phyloP scores from a whole-genome alignment of 257 asterid species.

The Plectranthus barbatus region DNA sequence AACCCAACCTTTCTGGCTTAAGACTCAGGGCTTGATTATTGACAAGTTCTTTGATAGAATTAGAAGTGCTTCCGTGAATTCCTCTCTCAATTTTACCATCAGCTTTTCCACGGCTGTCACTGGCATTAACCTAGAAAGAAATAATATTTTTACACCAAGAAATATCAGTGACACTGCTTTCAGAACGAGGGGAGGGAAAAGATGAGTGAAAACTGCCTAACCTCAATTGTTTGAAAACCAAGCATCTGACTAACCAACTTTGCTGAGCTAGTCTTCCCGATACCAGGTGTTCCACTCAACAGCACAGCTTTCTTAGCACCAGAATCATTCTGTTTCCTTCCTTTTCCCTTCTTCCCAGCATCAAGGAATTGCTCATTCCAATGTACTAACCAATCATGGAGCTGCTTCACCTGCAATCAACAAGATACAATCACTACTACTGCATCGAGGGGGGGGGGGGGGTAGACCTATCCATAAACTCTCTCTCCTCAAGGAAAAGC shows the following conservation, averaged over 20 bases:
- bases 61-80: conserved; percentile 91
- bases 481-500: conserved; percentile 4
- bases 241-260: conserved; percentile 90
- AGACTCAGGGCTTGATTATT: conserved; percentile 64
- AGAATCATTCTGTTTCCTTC: conserved; percentile 78
- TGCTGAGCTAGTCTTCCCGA: conserved; percentile 94
- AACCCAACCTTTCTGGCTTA: conserved; percentile 60
- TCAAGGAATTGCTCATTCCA: conserved; percentile 79
- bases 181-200: background rate
- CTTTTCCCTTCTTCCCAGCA: conserved; percentile 54
- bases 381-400: conserved; percentile 79
- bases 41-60: conserved; percentile 81
- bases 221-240: conserved; percentile 90
- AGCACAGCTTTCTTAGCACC: conserved; percentile 86
- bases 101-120: conserved; percentile 98
- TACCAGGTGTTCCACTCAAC: conserved; percentile 93
- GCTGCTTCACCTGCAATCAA: conserved; percentile 81
- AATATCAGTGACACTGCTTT: background rate
- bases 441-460: background rate
- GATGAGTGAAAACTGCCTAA: conserved; percentile 18
- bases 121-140: conserved; percentile 82
- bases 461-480: conserved; percentile 1
- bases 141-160: background rate
- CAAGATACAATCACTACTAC: conserved; percentile 18
- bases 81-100: conserved; percentile 87